Conservation (phyloP, 2,329 filamentous ascomycete genomes). For the Sarocladiaceae sp. region DNA sequence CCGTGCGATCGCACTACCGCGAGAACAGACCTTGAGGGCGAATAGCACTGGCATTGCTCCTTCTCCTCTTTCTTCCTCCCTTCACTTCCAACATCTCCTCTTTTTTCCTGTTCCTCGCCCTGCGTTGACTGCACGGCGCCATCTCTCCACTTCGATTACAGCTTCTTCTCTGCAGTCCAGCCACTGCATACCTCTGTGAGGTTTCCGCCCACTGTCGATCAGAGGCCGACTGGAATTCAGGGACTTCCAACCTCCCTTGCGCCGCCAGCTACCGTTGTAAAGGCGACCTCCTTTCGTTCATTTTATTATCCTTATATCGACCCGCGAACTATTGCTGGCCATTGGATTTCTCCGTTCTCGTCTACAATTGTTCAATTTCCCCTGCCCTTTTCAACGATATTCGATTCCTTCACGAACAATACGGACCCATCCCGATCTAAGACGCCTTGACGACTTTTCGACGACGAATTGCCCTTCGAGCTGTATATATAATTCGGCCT, state of each 20-base stretch:
- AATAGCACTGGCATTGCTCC: conserved; percentile 3
- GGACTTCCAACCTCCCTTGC: conserved; percentile 6
- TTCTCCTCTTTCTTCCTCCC: conserved; percentile 4
- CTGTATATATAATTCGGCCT: conserved; percentile 1
- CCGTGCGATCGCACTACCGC: background rate
- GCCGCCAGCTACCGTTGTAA: background rate
- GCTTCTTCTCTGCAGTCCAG: background rate
- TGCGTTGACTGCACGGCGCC: background rate
- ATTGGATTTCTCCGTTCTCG: conserved; percentile 1
- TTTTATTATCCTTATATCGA: background rate
- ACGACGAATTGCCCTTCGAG: background rate
- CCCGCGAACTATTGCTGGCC: conserved; percentile 1
- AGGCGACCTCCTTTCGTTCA: background rate
- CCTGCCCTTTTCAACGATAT: conserved; percentile 6
- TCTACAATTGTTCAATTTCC: background rate
- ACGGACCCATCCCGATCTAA: background rate
- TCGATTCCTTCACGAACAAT: conserved; percentile 7
- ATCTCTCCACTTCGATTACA: background rate
- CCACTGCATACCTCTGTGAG: conserved; percentile 9
- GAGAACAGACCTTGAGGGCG: background rate
- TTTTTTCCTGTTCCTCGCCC: background rate
- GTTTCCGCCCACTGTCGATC: conserved; percentile 1
- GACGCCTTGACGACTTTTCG: conserved; percentile 1
- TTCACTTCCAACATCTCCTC: background rate
- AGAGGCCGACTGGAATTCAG: conserved; percentile 7